Conservation (phyloP, 768 basidiomycete species). For the Gloeopeniophorella convolvens region DNA sequence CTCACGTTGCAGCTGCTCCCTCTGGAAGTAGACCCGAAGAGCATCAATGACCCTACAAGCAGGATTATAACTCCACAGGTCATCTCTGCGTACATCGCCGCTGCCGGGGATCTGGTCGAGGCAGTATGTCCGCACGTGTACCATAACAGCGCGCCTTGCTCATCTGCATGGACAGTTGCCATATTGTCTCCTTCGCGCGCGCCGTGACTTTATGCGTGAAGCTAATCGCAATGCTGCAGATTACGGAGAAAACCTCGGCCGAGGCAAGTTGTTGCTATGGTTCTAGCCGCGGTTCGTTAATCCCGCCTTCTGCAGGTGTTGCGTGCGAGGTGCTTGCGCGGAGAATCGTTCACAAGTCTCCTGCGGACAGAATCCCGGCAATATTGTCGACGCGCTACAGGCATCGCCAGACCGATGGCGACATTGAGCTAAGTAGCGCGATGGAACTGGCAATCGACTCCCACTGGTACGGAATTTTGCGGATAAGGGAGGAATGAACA, state of each 20-base stretch:
- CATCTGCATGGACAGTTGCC: slow-evolving; percentile 47
- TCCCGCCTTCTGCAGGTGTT: slow-evolving; percentile 42
- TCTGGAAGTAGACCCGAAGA: slow-evolving; percentile 63
- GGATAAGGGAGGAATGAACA: neutral
- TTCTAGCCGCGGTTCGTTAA: neutral
- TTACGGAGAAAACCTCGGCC: slow-evolving; percentile 76
- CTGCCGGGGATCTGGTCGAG: slow-evolving; percentile 84
- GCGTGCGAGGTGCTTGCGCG: slow-evolving; percentile 85
- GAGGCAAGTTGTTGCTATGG: slow-evolving; percentile 44
- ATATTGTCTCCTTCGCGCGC: slow-evolving; percentile 70
- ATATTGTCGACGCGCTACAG: slow-evolving; percentile 78
- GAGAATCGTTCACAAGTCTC: slow-evolving; percentile 63
- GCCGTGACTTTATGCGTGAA: slow-evolving; percentile 76
- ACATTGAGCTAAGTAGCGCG: slow-evolving; percentile 70
- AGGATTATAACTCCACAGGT: slow-evolving; percentile 79
- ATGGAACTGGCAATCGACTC: slow-evolving; percentile 91
- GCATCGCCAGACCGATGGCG: slow-evolving; percentile 68
- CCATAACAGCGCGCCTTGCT: neutral
- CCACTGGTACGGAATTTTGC: slow-evolving; percentile 51
- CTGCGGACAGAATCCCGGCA: slow-evolving; percentile 53
- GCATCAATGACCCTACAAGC: slow-evolving; percentile 70
- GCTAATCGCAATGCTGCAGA: slow-evolving; percentile 78
- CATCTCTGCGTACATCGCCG: slow-evolving; percentile 65
- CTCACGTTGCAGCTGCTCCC: slow-evolving; percentile 73
- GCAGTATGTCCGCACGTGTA: slow-evolving; percentile 43